These are phyloP conservation scores for Decorospora gaudefroyi DNA, from an alignment of 2,329 filamentous ascomycete species.

Conservation along the genomic window DNA sequence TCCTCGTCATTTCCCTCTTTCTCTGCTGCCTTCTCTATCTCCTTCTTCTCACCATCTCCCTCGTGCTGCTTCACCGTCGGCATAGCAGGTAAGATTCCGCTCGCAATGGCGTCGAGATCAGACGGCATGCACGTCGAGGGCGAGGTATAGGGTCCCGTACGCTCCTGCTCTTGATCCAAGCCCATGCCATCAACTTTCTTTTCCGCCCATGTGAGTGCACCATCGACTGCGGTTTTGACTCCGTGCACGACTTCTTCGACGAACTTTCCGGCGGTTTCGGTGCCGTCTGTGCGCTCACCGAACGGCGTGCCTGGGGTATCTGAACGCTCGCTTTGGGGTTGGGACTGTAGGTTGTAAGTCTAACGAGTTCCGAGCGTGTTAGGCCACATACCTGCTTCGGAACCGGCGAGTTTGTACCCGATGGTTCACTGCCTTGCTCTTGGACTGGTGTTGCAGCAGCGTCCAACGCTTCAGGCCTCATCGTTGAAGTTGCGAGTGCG, in stretches of 20 bases:
- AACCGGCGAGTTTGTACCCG: not conserved
- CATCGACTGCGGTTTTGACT: slow-evolving; percentile 27
- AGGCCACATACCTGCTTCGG: slow-evolving; percentile 6
- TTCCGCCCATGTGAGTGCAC: slow-evolving; percentile 34
- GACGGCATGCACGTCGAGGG: slow-evolving; percentile 40
- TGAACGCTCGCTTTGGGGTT: not conserved
- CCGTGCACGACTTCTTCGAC: slow-evolving; percentile 25
- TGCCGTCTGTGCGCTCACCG: slow-evolving; percentile 13
- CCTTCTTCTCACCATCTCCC: not conserved
- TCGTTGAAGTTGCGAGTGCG: slow-evolving; percentile 24
- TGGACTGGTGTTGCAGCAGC: slow-evolving; percentile 11
- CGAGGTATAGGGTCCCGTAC: slow-evolving; percentile 40
- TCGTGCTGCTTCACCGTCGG: slow-evolving; percentile 5
- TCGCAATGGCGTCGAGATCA: slow-evolving; percentile 43
- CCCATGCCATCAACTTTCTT: slow-evolving; percentile 32
- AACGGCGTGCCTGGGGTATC: not conserved
- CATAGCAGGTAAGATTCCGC: slow-evolving; percentile 34
- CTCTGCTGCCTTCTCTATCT: not conserved
- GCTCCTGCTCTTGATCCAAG: slow-evolving; percentile 26
- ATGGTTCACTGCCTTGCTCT: not conserved
- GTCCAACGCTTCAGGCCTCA: slow-evolving; percentile 23
- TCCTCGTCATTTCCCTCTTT: not conserved
- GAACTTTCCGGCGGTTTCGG: slow-evolving; percentile 20
- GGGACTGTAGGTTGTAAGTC: not conserved
- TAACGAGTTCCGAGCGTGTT: not conserved